These are phyloP conservation scores for Penicillium sp. DNA, from an alignment of 2,329 filamentous ascomycete genomes.

Conservation along the genomic window DNA sequence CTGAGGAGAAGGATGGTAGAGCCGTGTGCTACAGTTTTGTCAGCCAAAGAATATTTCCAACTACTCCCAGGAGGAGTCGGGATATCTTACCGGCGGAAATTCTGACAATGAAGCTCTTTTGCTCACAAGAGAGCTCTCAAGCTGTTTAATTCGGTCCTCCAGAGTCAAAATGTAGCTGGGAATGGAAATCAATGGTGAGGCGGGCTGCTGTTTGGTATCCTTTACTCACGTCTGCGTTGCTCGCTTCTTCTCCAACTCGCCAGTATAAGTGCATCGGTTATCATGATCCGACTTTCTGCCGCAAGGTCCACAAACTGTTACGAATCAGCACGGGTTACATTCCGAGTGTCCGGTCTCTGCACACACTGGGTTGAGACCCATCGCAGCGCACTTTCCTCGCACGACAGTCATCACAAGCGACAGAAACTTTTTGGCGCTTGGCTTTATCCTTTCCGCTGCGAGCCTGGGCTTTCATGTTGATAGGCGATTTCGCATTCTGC, in stretches of 20 bases:
- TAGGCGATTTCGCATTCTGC: neutral
- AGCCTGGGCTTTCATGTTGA: neutral
- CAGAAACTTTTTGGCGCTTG: slow-evolving; percentile 47
- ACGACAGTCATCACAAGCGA: slow-evolving; percentile 47
- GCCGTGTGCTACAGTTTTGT: neutral
- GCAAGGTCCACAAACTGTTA: slow-evolving; percentile 32
- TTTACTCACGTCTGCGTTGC: slow-evolving; percentile 22
- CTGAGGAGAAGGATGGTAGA: slow-evolving; percentile 4
- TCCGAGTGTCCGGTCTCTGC: slow-evolving; percentile 1
- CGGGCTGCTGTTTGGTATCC: neutral
- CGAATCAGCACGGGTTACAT: slow-evolving; percentile 13
- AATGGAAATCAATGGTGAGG: neutral
- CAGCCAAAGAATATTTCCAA: neutral
- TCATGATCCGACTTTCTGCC: slow-evolving; percentile 18
- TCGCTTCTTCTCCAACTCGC: slow-evolving; percentile 29
- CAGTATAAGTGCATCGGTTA: slow-evolving; percentile 26
- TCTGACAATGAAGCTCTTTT: slow-evolving; percentile 1
- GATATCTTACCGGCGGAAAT: neutral
- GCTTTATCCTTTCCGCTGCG: neutral
- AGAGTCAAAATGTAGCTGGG: slow-evolving; percentile 29
- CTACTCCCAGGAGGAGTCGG: neutral
- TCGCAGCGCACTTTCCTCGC: slow-evolving; percentile 46
- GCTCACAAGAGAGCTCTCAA: slow-evolving; percentile 18
- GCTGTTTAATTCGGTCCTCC: slow-evolving; percentile 26
- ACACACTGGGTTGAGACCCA: slow-evolving; percentile 32